Conservation (phyloP, 1,139 yeast species). For the Candida sp. region DNA sequence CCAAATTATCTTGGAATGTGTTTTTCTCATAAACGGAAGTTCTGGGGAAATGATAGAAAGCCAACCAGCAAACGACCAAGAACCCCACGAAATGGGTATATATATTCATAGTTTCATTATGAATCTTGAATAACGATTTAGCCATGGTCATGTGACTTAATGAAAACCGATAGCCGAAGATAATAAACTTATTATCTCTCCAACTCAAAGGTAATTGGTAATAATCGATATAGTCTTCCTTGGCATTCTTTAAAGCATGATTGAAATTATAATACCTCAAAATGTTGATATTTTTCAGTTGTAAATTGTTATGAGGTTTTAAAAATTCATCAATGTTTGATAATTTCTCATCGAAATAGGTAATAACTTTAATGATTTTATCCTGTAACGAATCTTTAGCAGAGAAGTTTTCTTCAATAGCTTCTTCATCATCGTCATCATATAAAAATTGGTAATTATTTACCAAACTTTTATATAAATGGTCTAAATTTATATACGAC, state of each 20-base stretch:
- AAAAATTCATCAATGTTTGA: constrained; percentile 48
- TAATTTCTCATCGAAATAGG: constrained; percentile 54
- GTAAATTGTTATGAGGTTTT: constrained; percentile 21
- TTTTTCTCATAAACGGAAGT: constrained; percentile 40
- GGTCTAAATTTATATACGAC: constrained; percentile 43
- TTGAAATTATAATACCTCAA: constrained; percentile 58
- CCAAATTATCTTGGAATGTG: constrained; percentile 44
- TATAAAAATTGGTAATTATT: constrained; percentile 50
- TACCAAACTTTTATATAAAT: constrained; percentile 48
- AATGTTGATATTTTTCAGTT: constrained; percentile 34
- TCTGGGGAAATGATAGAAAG: constrained; percentile 59
- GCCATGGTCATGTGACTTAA: constrained; percentile 59
- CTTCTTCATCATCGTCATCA: constrained; percentile 9
- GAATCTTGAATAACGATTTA: constrained; percentile 52
- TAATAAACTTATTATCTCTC: constrained; percentile 88
- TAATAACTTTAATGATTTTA: constrained; percentile 51
- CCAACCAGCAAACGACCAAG: constrained; percentile 51
- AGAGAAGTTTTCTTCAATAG: constrained; percentile 1
- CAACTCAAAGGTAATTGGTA: constrained; percentile 90
- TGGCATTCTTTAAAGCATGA: constrained; percentile 55
- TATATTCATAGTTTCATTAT: constrained; percentile 89
- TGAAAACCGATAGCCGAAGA: constrained; percentile 83
- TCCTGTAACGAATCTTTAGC: constrained; percentile 31
- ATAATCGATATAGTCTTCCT: constrained; percentile 61
- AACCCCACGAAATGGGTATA: constrained; percentile 90